Base-by-base conservation (phyloP, 108 stramenopile genomes). In the Licmophora abbreviata region DNA sequence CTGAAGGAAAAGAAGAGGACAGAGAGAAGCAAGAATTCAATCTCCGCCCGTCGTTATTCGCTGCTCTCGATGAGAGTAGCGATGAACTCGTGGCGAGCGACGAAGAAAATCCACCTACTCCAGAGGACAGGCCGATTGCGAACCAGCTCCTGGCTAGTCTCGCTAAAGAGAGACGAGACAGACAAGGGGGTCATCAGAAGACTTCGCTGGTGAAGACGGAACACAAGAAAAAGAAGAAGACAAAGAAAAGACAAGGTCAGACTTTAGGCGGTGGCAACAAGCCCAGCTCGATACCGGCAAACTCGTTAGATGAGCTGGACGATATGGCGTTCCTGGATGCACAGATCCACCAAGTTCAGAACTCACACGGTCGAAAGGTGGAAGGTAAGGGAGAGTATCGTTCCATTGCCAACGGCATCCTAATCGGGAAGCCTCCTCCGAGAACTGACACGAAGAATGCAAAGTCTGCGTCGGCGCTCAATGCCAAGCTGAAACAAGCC, bases 321-420 rank as follows among this genome's bases (percentile, higher is more conserved):
- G 89, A 91, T 57, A 84, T 91, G 80, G 89, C 82, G 6, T 91
- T 91, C 55, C 63, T 91, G 22, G 77, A 91, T 66, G 66, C 75
- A 15, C 82, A 86, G 56, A 86, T 91, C 44, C 70, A 77, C 8
- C 71, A 71, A 47, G 69, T 83, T 48, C 85, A 91, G 56, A 79
- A 56, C 34, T 74, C 82, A 2, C 89, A 91, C 44, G 89, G 89
- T 11, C 66, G 89, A 18, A 79, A 74, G 30, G 67, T 91, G 20
- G 73, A 61, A 21, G 85, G 69, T 12, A 59, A 40, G 10, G 85
- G 85, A 8, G 69, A 66, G 23, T 91, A 84, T 54, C 56, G 68
- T 34, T 69, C 85, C 5, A 73, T 91, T 42, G 67, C 86, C 28
- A 86, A 86, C 52, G 89, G 89, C 11, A 75, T 91, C 36, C 61